Conservation (phyloP, 75 land plant species). For the Gnetum montanum region DNA sequence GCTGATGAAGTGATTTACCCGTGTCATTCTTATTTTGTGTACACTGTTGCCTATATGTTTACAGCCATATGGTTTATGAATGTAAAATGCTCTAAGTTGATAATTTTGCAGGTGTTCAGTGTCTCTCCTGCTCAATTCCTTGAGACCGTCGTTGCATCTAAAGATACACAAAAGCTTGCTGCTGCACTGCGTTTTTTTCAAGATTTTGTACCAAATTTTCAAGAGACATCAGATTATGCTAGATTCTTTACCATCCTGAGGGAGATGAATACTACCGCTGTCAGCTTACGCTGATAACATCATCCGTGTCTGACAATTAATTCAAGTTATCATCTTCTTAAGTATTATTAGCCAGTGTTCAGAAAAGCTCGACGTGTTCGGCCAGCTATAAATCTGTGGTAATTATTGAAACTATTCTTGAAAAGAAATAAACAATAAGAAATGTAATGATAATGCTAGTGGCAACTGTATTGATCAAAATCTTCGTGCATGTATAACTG, state of each 20-base stretch:
- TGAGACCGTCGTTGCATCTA: conserved; percentile 58
- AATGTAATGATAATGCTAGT: too few relatives aligned
- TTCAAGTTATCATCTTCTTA: too few relatives aligned
- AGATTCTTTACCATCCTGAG: conserved; percentile 37
- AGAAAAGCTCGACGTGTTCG: too few relatives aligned
- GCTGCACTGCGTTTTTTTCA: conserved; percentile 73
- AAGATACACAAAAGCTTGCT: conserved; percentile 57
- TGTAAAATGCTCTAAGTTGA: not conserved
- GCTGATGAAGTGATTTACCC: not conserved
- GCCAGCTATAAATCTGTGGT: too few relatives aligned
- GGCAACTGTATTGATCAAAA: too few relatives aligned
- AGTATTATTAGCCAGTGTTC: too few relatives aligned
- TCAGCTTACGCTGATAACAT: too few relatives aligned
- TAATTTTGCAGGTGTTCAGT: conserved; percentile 54
- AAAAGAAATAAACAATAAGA: too few relatives aligned
- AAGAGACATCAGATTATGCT: conserved; percentile 45
- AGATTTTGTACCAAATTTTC: conserved; percentile 81
- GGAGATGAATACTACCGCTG: conserved; percentile 20
- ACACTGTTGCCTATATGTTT: not conserved
- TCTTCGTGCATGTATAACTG: too few relatives aligned
- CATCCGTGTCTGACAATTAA: too few relatives aligned
- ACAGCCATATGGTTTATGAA: not conserved
- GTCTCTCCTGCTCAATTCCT: conserved; percentile 70
- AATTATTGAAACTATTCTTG: too few relatives aligned
- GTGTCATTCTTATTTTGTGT: not conserved